A percentile compares a stretch with the other conserved stretches of the same genome.
Conservation (phyloP, 176 grass and related monocot species). For the Poa annua region DNA sequence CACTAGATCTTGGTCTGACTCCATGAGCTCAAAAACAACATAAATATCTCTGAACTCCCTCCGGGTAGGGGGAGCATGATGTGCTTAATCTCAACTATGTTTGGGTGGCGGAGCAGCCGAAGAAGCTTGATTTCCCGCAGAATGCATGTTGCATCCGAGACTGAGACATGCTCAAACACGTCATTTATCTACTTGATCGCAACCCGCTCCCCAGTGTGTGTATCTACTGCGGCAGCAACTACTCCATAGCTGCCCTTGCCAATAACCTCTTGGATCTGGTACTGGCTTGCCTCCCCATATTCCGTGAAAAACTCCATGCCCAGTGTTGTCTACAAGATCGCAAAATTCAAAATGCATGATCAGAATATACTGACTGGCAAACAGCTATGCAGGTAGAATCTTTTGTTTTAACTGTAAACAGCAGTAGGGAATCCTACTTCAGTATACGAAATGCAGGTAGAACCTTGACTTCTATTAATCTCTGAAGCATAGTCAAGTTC, state of each 20-base stretch:
- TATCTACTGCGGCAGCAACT: conserved; percentile 79
- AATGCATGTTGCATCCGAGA: conserved; percentile 72
- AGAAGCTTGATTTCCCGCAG: conserved; percentile 89
- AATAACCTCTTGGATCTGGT: conserved; percentile 76
- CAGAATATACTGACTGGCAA: conserved; percentile 25
- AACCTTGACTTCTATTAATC: conserved; percentile 22
- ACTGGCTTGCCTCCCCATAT: conserved; percentile 74
- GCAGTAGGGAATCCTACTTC: neutral
- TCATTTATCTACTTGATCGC: conserved; percentile 92
- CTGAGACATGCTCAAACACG: conserved; percentile 75
- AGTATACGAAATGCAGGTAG: neutral
- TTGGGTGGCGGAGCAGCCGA: conserved; percentile 65
- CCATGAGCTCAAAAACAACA: conserved; percentile 94
- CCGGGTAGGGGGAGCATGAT: conserved; percentile 82
- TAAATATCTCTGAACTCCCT: conserved; percentile 89
- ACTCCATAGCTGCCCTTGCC: conserved; percentile 89
- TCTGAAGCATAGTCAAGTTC: neutral
- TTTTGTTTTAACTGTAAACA: neutral
- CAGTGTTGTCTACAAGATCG: conserved; percentile 48
- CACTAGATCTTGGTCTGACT: conserved; percentile 78
- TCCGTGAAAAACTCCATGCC: conserved; percentile 89
- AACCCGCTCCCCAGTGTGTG: conserved; percentile 67
- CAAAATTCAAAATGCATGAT: conserved; percentile 33
- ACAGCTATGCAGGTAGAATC: conserved; percentile 11
- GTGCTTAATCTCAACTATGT: conserved; percentile 86